Evolutionary conservation across 768 basidiomycete genomes (phyloP), one percentile per base, ranked within the genome.

Genomic region (Neoboletus magnificus): DNA sequence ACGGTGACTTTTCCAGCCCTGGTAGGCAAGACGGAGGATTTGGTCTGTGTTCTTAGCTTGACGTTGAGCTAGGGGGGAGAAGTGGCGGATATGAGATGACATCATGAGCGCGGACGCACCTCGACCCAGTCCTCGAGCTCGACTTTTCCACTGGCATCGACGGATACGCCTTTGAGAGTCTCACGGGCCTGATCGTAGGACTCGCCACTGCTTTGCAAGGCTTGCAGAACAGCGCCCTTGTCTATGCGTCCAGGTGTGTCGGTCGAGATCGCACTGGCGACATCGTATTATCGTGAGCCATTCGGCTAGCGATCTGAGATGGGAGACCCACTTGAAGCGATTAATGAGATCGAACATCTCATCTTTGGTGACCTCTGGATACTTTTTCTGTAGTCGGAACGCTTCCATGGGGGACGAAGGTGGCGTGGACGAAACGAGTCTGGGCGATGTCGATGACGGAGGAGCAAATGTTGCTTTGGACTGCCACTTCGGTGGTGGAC

Each of bases 41-140:
- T 77, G 56, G 56, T 52, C 65, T 83, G 78, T 4, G 82, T 76
- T 58, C 79, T 79, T 54, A 94, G 81, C 71, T 93, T 95, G 59
- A 85, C 87, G 61, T 91, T 89, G 58, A 95, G 81, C 91, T 93
- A 58, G 23, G 36, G 27, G 32, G 48, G 20, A 42, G 45, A 45
- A 33, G 47, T 46, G 41, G 46, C 35, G 40, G 48, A 49, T 30
- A 32, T 30, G 56, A 61, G 50, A 60, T 70, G 67, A 62, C 64
- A 61, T 59, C 54, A 56, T 62, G 45, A 37, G 27, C 30, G 61
- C 35, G 49, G 23, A 12, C 83, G 57, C 60, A 95, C 90, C 83
- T 98, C 96, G 43, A 98, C 95, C 88, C 93, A 99, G 68, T 98
- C 97, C 62, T 98, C 97, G 56, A 98, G 76, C 72, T 98, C 97